These are phyloP conservation scores for Arthroderma sp. DNA, from an alignment of 2,329 filamentous ascomycete species.

Conservation along the genomic window DNA sequence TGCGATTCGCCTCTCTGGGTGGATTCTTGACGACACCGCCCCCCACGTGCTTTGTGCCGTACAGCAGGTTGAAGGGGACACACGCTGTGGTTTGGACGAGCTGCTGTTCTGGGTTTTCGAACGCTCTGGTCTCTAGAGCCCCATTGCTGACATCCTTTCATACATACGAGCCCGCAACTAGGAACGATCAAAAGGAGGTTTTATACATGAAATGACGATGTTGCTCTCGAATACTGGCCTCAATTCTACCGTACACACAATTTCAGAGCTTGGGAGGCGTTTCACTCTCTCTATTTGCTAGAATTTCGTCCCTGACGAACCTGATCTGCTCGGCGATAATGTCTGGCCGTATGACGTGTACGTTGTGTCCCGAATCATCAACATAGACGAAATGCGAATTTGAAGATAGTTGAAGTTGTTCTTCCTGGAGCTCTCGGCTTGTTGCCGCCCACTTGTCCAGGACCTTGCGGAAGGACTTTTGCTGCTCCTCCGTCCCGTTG, in stretches of 20 bases:
- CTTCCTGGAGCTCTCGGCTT: conserved; percentile 18
- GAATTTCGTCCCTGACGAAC: conserved; percentile 20
- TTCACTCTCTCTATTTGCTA: conserved; percentile 7
- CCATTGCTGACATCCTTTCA: no score
- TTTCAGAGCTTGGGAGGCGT: no score
- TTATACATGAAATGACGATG: conserved; percentile 10
- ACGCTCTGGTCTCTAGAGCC: no score
- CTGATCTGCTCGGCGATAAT: conserved; percentile 23
- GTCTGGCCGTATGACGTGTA: conserved; percentile 25
- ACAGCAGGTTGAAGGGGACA: no score
- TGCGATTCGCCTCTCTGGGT: no score
- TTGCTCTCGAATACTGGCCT: no score
- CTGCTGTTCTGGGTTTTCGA: no score
- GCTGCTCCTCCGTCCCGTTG: conserved; percentile 23
- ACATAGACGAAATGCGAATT: conserved; percentile 19
- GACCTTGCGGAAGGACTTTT: conserved; percentile 16
- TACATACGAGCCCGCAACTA: no score
- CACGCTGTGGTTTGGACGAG: no score
- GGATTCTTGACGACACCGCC: no score
- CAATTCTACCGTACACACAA: no score
- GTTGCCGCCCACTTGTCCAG: conserved; percentile 19
- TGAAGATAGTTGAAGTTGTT: conserved; percentile 22
- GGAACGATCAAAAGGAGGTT: neutral
- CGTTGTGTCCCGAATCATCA: conserved; percentile 26
- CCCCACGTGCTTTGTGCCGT: no score